Conservation (phyloP, 768 basidiomycete genomes). For the Suillus cothurnatus region DNA sequence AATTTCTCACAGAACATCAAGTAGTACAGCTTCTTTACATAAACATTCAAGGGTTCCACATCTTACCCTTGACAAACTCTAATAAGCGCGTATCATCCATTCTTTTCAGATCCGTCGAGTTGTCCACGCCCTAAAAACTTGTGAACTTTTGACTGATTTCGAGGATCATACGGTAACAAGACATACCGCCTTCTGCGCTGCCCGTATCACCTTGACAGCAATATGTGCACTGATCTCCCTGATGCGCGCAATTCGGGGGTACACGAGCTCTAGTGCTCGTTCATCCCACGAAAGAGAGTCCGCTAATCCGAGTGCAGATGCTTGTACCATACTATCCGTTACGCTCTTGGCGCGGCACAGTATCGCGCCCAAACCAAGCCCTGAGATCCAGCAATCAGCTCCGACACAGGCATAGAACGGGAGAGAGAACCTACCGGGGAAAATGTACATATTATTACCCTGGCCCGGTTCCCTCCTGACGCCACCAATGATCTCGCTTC, state of each 20-base stretch:
- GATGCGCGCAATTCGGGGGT: slow-evolving; percentile 83
- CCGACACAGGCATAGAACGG: not conserved
- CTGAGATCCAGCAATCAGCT: slow-evolving; percentile 26
- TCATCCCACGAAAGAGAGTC: slow-evolving; percentile 74
- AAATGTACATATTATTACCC: slow-evolving; percentile 94
- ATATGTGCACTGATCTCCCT: slow-evolving; percentile 83
- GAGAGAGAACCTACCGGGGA: slow-evolving; percentile 49
- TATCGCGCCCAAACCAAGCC: slow-evolving; percentile 81
- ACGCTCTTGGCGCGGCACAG: slow-evolving; percentile 67
- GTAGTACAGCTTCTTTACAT: not conserved
- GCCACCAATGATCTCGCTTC: slow-evolving; percentile 56
- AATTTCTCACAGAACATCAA: not conserved
- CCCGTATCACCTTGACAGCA: slow-evolving; percentile 72
- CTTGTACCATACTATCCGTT: slow-evolving; percentile 89
- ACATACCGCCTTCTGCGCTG: slow-evolving; percentile 75
- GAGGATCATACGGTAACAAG: slow-evolving; percentile 11
- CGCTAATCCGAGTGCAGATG: slow-evolving; percentile 79
- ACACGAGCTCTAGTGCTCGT: slow-evolving; percentile 63
- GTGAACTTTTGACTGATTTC: slow-evolving; percentile 14
- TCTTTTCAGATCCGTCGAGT: slow-evolving; percentile 50
- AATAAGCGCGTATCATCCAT: slow-evolving; percentile 59
- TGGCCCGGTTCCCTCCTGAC: slow-evolving; percentile 75
- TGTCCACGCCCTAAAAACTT: slow-evolving; percentile 52
- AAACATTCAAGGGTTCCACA: slow-evolving; percentile 62
- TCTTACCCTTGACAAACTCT: slow-evolving; percentile 57